Base-by-base conservation (phyloP, 2,329 filamentous ascomycete species). In the Colletotrichum tropicicola region DNA sequence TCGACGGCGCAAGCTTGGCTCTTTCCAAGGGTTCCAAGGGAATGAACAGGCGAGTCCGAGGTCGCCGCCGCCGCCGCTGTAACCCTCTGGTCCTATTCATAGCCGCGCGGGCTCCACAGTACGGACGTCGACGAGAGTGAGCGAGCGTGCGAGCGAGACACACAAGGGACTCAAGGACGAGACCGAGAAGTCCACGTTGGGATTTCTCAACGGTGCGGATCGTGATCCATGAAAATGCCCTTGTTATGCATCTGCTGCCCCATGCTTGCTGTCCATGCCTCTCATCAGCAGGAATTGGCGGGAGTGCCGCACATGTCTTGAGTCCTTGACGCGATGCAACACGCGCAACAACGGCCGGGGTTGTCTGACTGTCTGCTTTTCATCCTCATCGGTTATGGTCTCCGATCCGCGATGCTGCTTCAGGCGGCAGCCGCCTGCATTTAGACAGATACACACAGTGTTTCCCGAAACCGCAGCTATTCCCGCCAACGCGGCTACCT, bases 51-150 rank as follows among this genome's bases (percentile, higher is more conserved):
- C 56, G 39, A 65, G 17, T 27, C 61, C 56, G 43, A 49, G 28
- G 25, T 49, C 35, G 28, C n/a, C 32, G n/a, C n/a, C n/a, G 32
- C 32, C n/a, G n/a, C n/a, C n/a, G n/a, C n/a, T 53, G 60, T 49
- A 64, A 60, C 61, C 48, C 49, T 65, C 32, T 9, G 25, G 15
- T 35, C 56, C 61, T 60, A 61, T 60, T 65, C 56, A 65, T 55
- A 60, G 61, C 43, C 56, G 25, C 47, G 51, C 30, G 44, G 48
- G 55, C 25, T 47, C 60, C 60, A 41, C 59, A 27, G 45, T 30
- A 17, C n/a, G 32, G 32, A 15, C 32, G 32, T 35, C 10, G 32
- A 15, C 32, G 32, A 35, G 30, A 28, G 43, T 17, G 17, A n/a
- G n/a, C n/a, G n/a, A n/a, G n/a, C n/a, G n/a, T n/a, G n/a, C n/a